Evolutionary conservation across 106 monocot species (phyloP).

Genomic region (Dendrobium officinale): DNA sequence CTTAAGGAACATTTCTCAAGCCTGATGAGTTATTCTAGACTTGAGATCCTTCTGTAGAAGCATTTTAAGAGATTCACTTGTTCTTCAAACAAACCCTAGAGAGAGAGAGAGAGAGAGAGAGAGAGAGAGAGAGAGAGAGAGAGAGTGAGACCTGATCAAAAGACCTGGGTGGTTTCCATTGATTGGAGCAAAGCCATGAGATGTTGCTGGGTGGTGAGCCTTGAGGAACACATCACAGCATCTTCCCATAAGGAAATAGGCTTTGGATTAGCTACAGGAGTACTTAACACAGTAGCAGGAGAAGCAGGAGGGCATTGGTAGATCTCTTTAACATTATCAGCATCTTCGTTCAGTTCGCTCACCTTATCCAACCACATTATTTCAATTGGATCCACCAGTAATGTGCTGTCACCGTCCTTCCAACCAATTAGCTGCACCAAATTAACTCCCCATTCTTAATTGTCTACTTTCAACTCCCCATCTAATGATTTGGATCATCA

Average conservation of each 20-base stretch:
- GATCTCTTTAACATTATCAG: conserved; percentile 51
- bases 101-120: too few relatives aligned
- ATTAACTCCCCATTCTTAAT: neutral
- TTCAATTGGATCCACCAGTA: conserved; percentile 58
- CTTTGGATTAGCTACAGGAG: conserved; percentile 8
- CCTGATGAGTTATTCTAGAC: too few relatives aligned
- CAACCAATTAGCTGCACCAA: conserved; percentile 66
- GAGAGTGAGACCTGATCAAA: too few relatives aligned
- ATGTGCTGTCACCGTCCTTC: conserved; percentile 55
- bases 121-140: too few relatives aligned
- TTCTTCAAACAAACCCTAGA: too few relatives aligned
- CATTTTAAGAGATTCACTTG: too few relatives aligned
- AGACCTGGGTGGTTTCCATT: too few relatives aligned
- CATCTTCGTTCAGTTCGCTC: conserved; percentile 55
- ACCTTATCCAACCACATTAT: conserved; percentile 43
- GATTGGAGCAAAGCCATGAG: conserved; percentile 18
- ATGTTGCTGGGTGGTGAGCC: conserved; percentile 31
- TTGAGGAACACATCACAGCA: conserved; percentile 32
- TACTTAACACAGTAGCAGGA: neutral
- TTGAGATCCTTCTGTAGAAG: too few relatives aligned
- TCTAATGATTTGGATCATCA: too few relatives aligned
- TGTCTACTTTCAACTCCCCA: too few relatives aligned
- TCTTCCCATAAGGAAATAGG: conserved; percentile 37
- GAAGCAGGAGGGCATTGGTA: conserved; percentile 15
- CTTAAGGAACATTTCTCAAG: too few relatives aligned